A percentile compares a stretch with the other conserved stretches of the same genome.
phyloP scores from a whole-genome alignment of 2,329 filamentous ascomycete genomes.

The Cadophora gregata region DNA sequence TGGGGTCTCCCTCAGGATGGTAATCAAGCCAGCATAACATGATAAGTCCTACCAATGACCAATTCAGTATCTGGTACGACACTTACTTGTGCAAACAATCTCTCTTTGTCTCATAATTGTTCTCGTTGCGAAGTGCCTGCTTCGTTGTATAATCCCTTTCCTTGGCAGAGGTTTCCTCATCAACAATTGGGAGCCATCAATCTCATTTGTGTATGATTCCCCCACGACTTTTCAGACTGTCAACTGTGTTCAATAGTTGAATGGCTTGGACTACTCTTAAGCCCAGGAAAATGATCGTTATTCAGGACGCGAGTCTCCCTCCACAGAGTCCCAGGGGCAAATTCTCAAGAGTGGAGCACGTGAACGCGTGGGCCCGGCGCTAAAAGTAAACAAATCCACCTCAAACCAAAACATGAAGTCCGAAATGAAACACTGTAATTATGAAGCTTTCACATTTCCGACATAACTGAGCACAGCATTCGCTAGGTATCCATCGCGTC shows the following conservation, averaged over 20 bases:
- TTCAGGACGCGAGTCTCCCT: background rate
- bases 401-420: slow-evolving; percentile 12
- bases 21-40: too few species aligned
- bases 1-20: too few species aligned
- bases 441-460: slow-evolving; percentile 25
- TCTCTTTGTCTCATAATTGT: too few species aligned
- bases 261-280: background rate
- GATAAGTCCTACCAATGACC: too few species aligned
- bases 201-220: background rate
- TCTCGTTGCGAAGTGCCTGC: background rate
- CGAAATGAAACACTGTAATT: slow-evolving; percentile 21
- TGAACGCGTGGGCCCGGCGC: slow-evolving; percentile 14
- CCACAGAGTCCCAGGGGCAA: slow-evolving; percentile 2
- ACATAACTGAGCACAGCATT: slow-evolving; percentile 22
- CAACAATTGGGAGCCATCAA: background rate
- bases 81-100: too few species aligned
- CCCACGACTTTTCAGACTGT: background rate
- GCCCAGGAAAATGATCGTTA: background rate
- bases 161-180: background rate
- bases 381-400: slow-evolving; percentile 23
- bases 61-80: too few species aligned
- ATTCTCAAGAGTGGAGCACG: slow-evolving; percentile 9
- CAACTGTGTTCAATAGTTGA: background rate
- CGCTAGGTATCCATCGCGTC: slow-evolving; percentile 15
- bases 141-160: too few species aligned